Evolutionary conservation across 2,329 filamentous ascomycete genomes (phyloP).

Genomic region (Clonostachys chloroleuca): DNA sequence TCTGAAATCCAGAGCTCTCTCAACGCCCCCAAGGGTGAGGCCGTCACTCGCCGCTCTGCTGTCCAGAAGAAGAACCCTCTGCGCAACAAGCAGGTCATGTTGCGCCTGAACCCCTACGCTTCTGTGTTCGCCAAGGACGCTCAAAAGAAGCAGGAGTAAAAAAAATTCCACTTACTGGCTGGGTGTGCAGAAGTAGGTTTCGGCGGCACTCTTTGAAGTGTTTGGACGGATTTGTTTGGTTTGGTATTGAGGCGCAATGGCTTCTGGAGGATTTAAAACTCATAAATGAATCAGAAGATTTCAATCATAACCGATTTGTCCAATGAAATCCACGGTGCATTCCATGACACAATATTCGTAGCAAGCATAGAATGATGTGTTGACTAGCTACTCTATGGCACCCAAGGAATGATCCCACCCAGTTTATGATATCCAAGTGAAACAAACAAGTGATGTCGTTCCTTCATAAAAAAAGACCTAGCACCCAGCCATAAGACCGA

Average conservation of each 20-base stretch:
- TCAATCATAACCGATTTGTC: background rate
- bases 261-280: conserved; percentile 15
- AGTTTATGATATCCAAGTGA: too few relatives aligned
- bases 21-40: conserved; percentile 83
- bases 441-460: background rate
- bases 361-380: background rate
- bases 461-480: conserved; percentile 4
- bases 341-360: too few relatives aligned
- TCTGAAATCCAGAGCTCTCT: conserved; percentile 97
- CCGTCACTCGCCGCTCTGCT: conserved; percentile 80
- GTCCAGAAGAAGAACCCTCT: conserved; percentile 99
- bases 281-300: background rate
- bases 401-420: too few relatives aligned
- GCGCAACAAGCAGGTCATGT: conserved; percentile 96
- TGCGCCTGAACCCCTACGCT: conserved; percentile 98
- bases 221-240: conserved; percentile 11
- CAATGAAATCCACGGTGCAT: background rate
- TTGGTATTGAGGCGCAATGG: conserved; percentile 30
- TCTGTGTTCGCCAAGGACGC: conserved; percentile 74
- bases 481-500: conserved; percentile 21
- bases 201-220: background rate
- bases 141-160: conserved; percentile 34
- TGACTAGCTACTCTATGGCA: background rate
- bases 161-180: background rate
- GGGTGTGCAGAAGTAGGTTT: conserved; percentile 3